phyloP scores from a whole-genome alignment of 768 basidiomycete species.

The Leccinum boreale region DNA sequence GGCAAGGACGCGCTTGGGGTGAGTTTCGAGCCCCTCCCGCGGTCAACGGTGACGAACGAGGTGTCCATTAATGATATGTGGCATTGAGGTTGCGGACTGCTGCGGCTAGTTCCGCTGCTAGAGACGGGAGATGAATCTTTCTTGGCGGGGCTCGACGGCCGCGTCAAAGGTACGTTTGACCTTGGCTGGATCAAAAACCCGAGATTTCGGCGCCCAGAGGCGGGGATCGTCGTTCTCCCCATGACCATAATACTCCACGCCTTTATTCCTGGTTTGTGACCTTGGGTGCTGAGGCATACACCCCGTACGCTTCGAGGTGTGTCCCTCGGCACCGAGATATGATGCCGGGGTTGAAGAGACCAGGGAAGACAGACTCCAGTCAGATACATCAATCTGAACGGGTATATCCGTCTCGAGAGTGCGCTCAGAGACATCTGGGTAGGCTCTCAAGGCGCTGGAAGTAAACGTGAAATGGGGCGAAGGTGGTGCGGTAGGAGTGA shows the following conservation, averaged over 20 bases:
- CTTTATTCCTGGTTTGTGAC: conserved; percentile 6
- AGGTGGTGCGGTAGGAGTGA: conserved; percentile 2
- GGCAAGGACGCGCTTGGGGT: conserved; percentile 21
- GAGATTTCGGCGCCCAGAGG: conserved; percentile 26
- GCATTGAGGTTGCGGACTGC: neutral
- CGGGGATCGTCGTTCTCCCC: conserved; percentile 21
- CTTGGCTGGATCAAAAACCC: conserved; percentile 25
- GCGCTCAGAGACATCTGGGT: conserved; percentile 2
- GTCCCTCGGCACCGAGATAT: conserved; percentile 11
- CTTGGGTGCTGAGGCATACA: conserved; percentile 8
- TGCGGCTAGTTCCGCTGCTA: neutral
- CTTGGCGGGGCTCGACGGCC: conserved; percentile 25
- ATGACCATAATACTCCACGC: conserved; percentile 20
- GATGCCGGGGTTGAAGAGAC: conserved; percentile 1
- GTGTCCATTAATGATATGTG: conserved; percentile 1
- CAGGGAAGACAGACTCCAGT: conserved; percentile 2
- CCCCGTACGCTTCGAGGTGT: conserved; percentile 1
- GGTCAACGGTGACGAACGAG: conserved; percentile 19
- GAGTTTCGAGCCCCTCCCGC: conserved; percentile 19
- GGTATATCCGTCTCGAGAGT: neutral
- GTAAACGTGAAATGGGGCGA: conserved; percentile 18
- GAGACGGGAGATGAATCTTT: neutral
- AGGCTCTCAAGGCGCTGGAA: conserved; percentile 18
- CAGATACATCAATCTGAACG: conserved; percentile 5
- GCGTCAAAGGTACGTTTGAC: conserved; percentile 22